Conservation (phyloP, 768 basidiomycete genomes). For the Auriscalpium microsporum region DNA sequence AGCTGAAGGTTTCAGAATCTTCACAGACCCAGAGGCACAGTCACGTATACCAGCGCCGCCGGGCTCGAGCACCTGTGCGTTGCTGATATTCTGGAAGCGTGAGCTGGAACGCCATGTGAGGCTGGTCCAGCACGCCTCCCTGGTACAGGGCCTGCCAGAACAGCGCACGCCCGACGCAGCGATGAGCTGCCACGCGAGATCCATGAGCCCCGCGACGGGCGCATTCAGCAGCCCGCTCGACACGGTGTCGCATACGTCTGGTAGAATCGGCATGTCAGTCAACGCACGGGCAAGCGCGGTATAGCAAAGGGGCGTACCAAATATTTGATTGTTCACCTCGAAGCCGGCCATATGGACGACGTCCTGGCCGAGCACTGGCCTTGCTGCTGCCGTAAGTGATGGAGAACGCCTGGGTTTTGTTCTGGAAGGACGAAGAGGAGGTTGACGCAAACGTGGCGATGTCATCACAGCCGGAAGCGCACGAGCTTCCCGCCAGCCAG, state of each 20-base stretch:
- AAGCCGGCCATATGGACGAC: slow-evolving; percentile 86
- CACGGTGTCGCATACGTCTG: slow-evolving; percentile 41
- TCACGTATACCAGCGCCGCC: no score
- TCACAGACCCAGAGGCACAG: no score
- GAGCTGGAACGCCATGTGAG: slow-evolving; percentile 79
- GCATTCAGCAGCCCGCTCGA: slow-evolving; percentile 48
- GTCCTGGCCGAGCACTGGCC: slow-evolving; percentile 61
- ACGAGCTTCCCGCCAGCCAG: slow-evolving; percentile 64
- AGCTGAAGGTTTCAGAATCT: no score
- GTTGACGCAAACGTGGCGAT: slow-evolving; percentile 41
- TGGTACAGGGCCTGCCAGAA: slow-evolving; percentile 77
- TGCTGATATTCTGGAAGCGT: slow-evolving; percentile 35
- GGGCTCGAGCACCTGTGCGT: slow-evolving; percentile 38
- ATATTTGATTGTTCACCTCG: slow-evolving; percentile 65
- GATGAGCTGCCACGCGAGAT: slow-evolving; percentile 72
- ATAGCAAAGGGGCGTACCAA: slow-evolving; percentile 39
- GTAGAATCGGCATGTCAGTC: not conserved
- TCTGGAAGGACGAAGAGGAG: slow-evolving; percentile 53
- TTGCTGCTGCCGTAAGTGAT: slow-evolving; percentile 79
- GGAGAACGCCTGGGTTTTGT: slow-evolving; percentile 45
- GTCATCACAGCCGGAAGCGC: slow-evolving; percentile 37
- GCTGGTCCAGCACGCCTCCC: slow-evolving; percentile 51
- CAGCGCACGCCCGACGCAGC: slow-evolving; percentile 63
- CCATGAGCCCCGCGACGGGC: slow-evolving; percentile 84
- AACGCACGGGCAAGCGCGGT: no score